Evolutionary conservation across 2,329 filamentous ascomycete genomes (phyloP), one percentile per base, ranked within the genome.

Genomic region (Emergomyces orientalis): DNA sequence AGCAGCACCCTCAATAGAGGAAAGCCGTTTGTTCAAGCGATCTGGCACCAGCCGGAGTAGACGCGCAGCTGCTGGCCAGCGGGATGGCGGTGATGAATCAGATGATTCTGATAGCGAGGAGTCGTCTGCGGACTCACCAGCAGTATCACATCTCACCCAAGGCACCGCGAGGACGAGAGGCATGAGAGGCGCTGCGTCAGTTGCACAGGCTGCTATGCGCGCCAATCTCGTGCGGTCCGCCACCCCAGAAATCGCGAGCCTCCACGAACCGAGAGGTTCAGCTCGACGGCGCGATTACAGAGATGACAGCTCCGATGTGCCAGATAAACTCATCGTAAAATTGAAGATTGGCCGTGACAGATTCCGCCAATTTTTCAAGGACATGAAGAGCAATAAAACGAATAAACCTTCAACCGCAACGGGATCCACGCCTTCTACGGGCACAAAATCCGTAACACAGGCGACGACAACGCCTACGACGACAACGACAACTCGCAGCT

Each of bases 61-160:
- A 71, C 82, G 87, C 62, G 74, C 79, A 58, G 79, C 79, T 43
- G 78, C 77, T 47, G 81, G 84, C 56, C 84, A 88, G 66, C 78
- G 78, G 37, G 84, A 87, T 66, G 81, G 77, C 17, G 78, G 79
- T 47, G 89, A 90, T 63, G 90, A 94, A 62, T 95, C 91, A 0
- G 93, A 97, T 62, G 93, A 94, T 0, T 90, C 93, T 58, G 91
- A 96, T 34, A 96, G 90, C 72, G 93, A 97, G 63, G 90, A 95
- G 63, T 96, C 91, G 0, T 86, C 83, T 0, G 86, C 88, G 22
- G 92, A 95, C 64, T 96, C 92, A n/a, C 91, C 91, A 2, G 89
- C 88, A 1, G 83, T 88, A 47, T 86, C 88, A 7, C 85, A 89
- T 66, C 78, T 91, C 55, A 71, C 76, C 58, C 80, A 80, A 67